Base-by-base conservation (phyloP, 805 yeast genomes). In the Kazachstania kunashirensis region DNA sequence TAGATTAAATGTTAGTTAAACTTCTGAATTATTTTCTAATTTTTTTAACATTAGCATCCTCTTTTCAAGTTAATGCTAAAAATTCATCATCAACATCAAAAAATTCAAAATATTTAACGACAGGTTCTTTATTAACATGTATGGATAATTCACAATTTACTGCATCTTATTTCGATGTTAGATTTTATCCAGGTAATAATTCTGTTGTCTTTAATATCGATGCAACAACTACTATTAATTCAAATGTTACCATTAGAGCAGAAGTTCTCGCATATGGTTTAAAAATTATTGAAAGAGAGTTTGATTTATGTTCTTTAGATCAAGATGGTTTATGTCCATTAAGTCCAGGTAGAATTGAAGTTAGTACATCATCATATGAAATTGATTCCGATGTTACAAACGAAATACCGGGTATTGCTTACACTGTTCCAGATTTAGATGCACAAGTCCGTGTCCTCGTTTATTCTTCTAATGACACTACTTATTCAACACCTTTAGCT, bases 351-450 rank as follows among this genome's bases (percentile, higher is more conserved):
- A 85, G 88, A 59, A 73, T 92, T 47, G 94, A 83, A 45, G 68
- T 89, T 29, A 50, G 59, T 25, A 11, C 31, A 11, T 68, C 81
- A 12, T 59, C 65, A 21, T 69, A 77, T 47, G 43, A 50, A 4
- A 45, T 85, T 8, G 55, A 66, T 9, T 9, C 39, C 2, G 58
- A 62, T 19, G 51, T 76, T 38, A 59, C 71, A 4, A 57, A 62
- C 10, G 61, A 70, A 41, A 71, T 92, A 40, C 98, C 98, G 1
- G 71, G 77, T 8, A 67, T 92, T 16, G 96, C 96, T 2, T 92
- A 77, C 61, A 77, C 89, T 1, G 72, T 92, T 37, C 99, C 99
- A 0, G 95, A 92, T 59, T 66, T 92, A 47, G 99, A 92, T 54
- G 99, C 96, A 4, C 73, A 82, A 43, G 96, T 88, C 20, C 66